These are phyloP conservation scores for Leccinum uliginosum DNA, from an alignment of 768 basidiomycete genomes.

Conservation along the genomic window DNA sequence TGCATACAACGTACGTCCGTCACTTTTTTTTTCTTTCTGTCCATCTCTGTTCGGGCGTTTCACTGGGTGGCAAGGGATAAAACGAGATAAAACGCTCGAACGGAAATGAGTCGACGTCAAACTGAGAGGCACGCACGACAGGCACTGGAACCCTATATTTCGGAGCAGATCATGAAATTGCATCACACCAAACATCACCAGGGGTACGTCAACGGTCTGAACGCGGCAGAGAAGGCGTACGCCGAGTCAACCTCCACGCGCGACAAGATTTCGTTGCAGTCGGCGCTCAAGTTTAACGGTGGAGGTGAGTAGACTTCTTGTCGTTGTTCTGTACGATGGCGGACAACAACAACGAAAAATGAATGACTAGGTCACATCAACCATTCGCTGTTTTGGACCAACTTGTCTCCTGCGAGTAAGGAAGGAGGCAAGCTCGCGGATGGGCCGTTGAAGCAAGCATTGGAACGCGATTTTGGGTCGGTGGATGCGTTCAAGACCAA, in stretches of 20 bases:
- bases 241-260: slow-evolving; percentile 59
- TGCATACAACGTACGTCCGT: slow-evolving; percentile 58
- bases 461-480: slow-evolving; percentile 81
- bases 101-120: background rate
- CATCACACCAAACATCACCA: slow-evolving; percentile 93
- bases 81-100: background rate
- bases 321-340: background rate
- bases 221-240: slow-evolving; percentile 87
- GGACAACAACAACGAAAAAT: background rate
- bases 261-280: slow-evolving; percentile 79
- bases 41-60: background rate
- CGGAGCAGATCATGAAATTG: slow-evolving; percentile 87
- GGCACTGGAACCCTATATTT: slow-evolving; percentile 93
- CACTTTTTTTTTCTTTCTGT: background rate
- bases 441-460: slow-evolving; percentile 70
- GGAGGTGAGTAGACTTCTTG: slow-evolving; percentile 51
- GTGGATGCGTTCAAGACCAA: slow-evolving; percentile 82
- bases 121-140: slow-evolving; percentile 21
- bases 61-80: background rate
- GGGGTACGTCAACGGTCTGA: slow-evolving; percentile 91
- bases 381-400: slow-evolving; percentile 97
- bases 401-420: slow-evolving; percentile 69
- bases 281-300: slow-evolving; percentile 97
- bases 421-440: slow-evolving; percentile 62
- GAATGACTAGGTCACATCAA: slow-evolving; percentile 70